Base-by-base conservation (phyloP, 495 filamentous ascomycete genomes). In the Aspergillus conjunctus region DNA sequence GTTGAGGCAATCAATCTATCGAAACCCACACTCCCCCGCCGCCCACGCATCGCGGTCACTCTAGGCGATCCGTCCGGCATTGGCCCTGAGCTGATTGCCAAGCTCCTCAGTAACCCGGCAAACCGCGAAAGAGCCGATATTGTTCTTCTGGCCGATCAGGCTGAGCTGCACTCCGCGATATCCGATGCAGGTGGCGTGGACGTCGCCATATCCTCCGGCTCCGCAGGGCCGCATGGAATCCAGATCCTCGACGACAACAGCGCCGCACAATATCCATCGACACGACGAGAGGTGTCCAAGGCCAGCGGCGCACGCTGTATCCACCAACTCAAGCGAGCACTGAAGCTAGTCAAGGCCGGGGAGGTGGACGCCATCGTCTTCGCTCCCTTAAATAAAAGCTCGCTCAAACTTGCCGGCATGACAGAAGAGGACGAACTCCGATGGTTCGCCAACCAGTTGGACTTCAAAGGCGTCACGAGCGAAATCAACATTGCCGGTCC, bases 41-140 rank as follows among this genome's bases (percentile, higher is more conserved):
- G 46, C 4, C 2, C 46, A 12, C 46, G 46, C 6, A 50, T 50
- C 20, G 46, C 46, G n/a, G 46, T 50, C 18, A 50, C 46, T 11
- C 20, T 50, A 1, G 46, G 46, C 12, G 46, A 50, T 26, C 46
- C 46, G 1, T 50, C 46, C 22, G 46, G 46, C 46, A 50, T 50
- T 20, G 46, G 46, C n/a, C 46, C 46, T 2, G 46, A 50, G 22
- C 4, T 50, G 3, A 22, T 26, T 20, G 46, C 46, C 46, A 50
- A 50, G 20, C 46, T 50, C 18, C 46, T 50, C 46, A 50, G 46
- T 9, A 50, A 50, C 46, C 46, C 46, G 7, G 46, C 46, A 22
- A 50, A 50, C 46, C 46, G 46, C 46, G 5, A 50, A 26, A 32
- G 46, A 22, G 46, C 46, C 14, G 46, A 50, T 50, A 50, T 50